Percentiles rank a stretch among this genome's conserved stretches.
phyloP scores from a whole-genome alignment of 2,329 filamentous ascomycete genomes.

The Penicillium sp. region DNA sequence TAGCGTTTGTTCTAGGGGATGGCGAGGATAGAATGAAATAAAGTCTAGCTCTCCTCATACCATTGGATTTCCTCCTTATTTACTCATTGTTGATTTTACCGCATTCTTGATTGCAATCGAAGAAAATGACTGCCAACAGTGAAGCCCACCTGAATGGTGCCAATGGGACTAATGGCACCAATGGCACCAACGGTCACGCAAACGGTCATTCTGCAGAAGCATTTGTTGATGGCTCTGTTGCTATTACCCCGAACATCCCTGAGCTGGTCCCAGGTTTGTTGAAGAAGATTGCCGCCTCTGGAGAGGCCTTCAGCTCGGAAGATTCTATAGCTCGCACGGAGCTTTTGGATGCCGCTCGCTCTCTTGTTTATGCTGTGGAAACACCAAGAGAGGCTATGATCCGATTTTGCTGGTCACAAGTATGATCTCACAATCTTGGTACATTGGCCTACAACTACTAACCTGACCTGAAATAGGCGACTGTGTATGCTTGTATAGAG shows the following conservation, averaged over 20 bases:
- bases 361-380: conserved; percentile 11
- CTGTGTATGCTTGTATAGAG: conserved; percentile 28
- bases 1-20: too few relatives aligned
- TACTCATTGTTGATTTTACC: too few relatives aligned
- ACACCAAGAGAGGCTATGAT: conserved; percentile 20
- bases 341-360: conserved; percentile 22
- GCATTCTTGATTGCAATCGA: not conserved
- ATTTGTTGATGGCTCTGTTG: conserved; percentile 13
- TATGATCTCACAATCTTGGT: not conserved
- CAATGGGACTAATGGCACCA: conserved; percentile 2
- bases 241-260: conserved; percentile 18
- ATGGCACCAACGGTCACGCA: not conserved
- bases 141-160: not conserved
- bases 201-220: not conserved
- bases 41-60: not conserved
- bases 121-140: not conserved
- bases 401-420: conserved; percentile 14
- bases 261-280: conserved; percentile 19
- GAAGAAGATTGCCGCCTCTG: conserved; percentile 12
- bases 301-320: conserved; percentile 4
- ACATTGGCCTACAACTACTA: not conserved
- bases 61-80: too few relatives aligned
- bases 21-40: too few relatives aligned
- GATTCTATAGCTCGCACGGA: conserved; percentile 15
- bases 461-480: conserved; percentile 9